phyloP scores from a whole-genome alignment of 208 protist genomes.

The Angomonas deanei region DNA sequence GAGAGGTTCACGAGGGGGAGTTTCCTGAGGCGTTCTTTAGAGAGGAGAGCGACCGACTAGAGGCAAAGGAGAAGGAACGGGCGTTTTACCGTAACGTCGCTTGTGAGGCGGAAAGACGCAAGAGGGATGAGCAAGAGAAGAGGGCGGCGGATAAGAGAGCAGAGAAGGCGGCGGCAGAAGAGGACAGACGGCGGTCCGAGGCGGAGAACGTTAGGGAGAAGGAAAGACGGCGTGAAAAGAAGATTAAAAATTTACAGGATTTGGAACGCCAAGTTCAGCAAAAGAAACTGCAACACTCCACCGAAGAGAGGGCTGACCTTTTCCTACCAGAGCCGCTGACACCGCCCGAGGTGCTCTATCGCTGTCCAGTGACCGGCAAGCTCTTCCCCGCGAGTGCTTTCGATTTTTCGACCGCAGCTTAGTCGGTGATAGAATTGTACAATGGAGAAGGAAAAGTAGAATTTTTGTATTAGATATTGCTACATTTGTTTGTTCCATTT shows the following conservation, averaged over 20 bases:
- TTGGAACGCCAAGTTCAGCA: conserved; percentile 13
- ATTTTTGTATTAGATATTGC: too few species aligned
- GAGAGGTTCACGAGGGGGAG: too few species aligned
- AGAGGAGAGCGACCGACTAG: not conserved
- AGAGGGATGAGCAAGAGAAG: not conserved
- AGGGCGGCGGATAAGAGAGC: not conserved
- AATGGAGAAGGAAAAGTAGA: too few species aligned
- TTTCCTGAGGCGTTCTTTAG: too few species aligned
- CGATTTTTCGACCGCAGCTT: conserved; percentile 44
- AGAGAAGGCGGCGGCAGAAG: not conserved
- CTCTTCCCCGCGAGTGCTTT: conserved; percentile 55
- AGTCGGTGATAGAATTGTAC: too few species aligned
- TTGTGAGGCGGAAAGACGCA: not conserved
- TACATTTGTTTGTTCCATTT: too few species aligned
- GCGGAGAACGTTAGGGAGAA: not conserved
- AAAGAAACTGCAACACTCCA: not conserved
- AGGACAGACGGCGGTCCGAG: not conserved
- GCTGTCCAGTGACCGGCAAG: conserved; percentile 52
- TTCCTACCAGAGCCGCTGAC: not conserved
- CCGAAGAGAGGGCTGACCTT: not conserved
- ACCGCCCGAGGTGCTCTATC: conserved; percentile 33
- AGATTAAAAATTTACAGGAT: conserved; percentile 3
- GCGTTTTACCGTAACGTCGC: not conserved
- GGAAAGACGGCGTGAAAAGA: not conserved
- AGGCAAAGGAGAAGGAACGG: not conserved